Base-by-base conservation (phyloP, 139 green algal species). In the Gonium pectorale region DNA sequence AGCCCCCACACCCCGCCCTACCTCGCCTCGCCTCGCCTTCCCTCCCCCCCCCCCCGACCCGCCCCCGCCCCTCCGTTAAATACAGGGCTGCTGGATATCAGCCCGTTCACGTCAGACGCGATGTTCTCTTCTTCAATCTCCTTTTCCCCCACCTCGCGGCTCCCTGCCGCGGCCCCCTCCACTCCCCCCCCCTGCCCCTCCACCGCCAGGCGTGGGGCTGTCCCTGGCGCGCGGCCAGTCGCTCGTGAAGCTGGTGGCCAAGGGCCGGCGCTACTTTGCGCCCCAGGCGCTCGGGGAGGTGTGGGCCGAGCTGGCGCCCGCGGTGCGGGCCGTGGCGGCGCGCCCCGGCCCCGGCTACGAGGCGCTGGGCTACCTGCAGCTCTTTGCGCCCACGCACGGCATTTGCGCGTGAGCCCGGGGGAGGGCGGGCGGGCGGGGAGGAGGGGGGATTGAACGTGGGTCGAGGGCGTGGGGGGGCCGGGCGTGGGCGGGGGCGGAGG, bases 321-420 rank as follows among this genome's bases (percentile, higher is more conserved):
- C 49, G 29, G 31, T 83, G 0, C 8, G 5, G 24, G 49, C 29
- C 0, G 83, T 71, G 62, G 62, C 31, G 2, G 1, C 3, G n/a
- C 46, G 44, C 22, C 38, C 52, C 27, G 29, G 4, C 29, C 72
- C 64, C 46, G 74, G 68, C 21, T 83, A 78, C 43, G 27, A 88
- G 90, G 91, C 92, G 21, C 70, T 94, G 44, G 94, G 91, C 26
- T 94, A 89, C 91, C 80, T 97, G 56, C 66, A 86, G 26, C 66
- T 96, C 68, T 89, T 97, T 38, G 85, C 95, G 79, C 94, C 94
- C 3, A 95, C 93, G 0, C 79, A 91, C 81, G 75, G 40, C 84
- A 87, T 52, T 49, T 92, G 33, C 67, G 74, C 43, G 73, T 74
- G 15, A 64, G 73, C 27, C 60, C 46, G 33, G 15, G 21, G 0